Evolutionary conservation across 306 rosid genomes (phyloP), one percentile per base, ranked within the genome.

Genomic region (Quercus glauca): DNA sequence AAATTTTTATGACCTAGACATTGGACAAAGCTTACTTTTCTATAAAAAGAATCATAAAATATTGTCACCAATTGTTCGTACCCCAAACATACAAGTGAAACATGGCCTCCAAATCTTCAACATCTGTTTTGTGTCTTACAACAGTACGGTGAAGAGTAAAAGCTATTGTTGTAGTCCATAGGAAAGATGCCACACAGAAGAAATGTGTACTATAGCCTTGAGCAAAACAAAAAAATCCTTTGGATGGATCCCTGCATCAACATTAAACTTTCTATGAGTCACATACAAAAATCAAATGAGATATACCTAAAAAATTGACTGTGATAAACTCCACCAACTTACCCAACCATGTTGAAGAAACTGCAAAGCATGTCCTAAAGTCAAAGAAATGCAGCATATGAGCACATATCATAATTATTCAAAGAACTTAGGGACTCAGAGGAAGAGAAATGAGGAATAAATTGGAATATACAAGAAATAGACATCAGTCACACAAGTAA

Each of bases 1-100:
- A 41, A 18, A 71, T 63, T 80, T 70, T 41, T 45, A 71, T 53
- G 79, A 55, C 26, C 31, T 33, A 55, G 69, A 55, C 57, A 68
- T 55, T 55, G 73, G 70, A 67, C 52, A 65, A 71, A 79, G 64
- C 73, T 61, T 45, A 69, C 26, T 80, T 81, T 74, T 78, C 28
- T 9, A 69, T 17, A 49, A 10, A 29, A 19, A 49, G 33, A 60
- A 60, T 79, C 43, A 70, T 65, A 12, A 19, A 53, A 33, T 25
- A 71, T 52, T 51, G 49, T 6, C 26, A 19, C 11, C 73, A 73
- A 70, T 78, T 77, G 71, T 51, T 35, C 96, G 75, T 93, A 96
- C 99, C 99, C 98, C 99, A 96, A 65, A 96, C 98, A 78, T 91
- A 96, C 92, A 96, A 91, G 86, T 96, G 99, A 87, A 89, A 96